Percentiles rank a stretch among this genome's conserved stretches.
These are phyloP conservation scores for Yamadazyma dushanensis DNA, from an alignment of 1,139 yeast species.

Conservation along the genomic window DNA sequence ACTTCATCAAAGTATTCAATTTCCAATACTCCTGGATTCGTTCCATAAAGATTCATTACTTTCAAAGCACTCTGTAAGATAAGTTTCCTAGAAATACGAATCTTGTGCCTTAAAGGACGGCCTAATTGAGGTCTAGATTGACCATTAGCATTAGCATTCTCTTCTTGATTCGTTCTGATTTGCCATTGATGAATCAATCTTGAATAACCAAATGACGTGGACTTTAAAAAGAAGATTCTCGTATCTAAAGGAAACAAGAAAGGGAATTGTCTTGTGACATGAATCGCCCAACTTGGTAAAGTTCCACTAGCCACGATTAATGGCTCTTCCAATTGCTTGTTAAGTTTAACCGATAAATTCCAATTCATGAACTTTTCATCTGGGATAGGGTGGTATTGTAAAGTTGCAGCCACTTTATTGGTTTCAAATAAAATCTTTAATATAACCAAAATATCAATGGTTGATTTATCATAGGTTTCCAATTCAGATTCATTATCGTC, in stretches of 20 bases:
- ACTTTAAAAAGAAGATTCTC: constrained; percentile 73
- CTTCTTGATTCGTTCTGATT: constrained; percentile 46
- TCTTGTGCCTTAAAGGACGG: constrained; percentile 76
- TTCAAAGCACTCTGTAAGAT: constrained; percentile 79
- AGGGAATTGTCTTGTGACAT: constrained; percentile 70
- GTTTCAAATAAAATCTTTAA: constrained; percentile 54
- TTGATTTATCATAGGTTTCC: constrained; percentile 40
- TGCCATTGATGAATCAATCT: constrained; percentile 83
- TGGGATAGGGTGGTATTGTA: constrained; percentile 18
- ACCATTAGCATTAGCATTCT: constrained; percentile 16
- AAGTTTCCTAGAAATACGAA: constrained; percentile 70
- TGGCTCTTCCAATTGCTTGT: constrained; percentile 88
- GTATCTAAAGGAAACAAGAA: constrained; percentile 86
- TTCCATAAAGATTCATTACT: constrained; percentile 73
- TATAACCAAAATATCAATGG: constrained; percentile 54
- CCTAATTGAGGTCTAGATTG: constrained; percentile 54
- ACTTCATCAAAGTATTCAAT: constrained; percentile 89
- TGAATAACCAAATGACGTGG: constrained; percentile 91
- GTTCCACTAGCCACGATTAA: constrained; percentile 85
- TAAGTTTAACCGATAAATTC: constrained; percentile 82
- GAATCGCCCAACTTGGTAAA: constrained; percentile 82
- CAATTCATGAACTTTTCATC: constrained; percentile 66
- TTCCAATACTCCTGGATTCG: constrained; percentile 79
- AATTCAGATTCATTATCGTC: constrained; percentile 31
- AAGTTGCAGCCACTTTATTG: constrained; percentile 36